Evolutionary conservation across 2,329 filamentous ascomycete species (phyloP), one percentile per base, ranked within the genome.

Genomic region (Sclerotinia sclerotiorum): DNA sequence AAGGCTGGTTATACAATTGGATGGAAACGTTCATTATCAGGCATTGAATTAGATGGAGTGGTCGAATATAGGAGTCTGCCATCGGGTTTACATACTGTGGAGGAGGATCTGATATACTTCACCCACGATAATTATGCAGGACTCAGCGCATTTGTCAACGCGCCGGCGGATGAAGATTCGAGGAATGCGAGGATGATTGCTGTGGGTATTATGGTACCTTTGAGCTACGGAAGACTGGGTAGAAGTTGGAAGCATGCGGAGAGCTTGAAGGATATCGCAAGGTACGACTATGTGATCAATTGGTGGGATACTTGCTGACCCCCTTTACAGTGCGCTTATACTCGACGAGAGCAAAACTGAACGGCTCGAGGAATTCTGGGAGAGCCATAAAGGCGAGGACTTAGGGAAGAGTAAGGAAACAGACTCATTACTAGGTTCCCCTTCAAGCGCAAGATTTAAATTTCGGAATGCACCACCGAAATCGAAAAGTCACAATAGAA

Each of bases 51-150:
- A 61, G 92, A 97, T 74, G 93, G 93, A 67, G 88, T 91, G 32
- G 93, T 97, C 76, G 95, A 99, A 80, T 99, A 93, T 85, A 98
- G 97, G 81, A 96, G 93, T 70, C 85, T 99, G 58, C 95, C 95
- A 2, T 98, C 94, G 0, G 95, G 95, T 32, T 80, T 97, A 62
- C 95, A 99, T 80, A 91, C 92, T 68, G 92, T 98, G 27, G 84
- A 89, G 44, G 88, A 94, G 73, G 95, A 99, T 79, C 83, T 98
- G 64, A 92, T 93, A 76, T 99, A 98, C 82, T 99, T 98, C 79
- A 89, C 97, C 55, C 93, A 98, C 77, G 89, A 87, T 70, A 82
- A 87, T 60, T 90, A 93, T 81, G 94, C 93, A 6, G 95, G 95
- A 39, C 84, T 98, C 74, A 97, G 93, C 81, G 93, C 94, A 39